phyloP scores from a whole-genome alignment of 1,284 basidiomycete genomes.

The Microbotryum intermedium region DNA sequence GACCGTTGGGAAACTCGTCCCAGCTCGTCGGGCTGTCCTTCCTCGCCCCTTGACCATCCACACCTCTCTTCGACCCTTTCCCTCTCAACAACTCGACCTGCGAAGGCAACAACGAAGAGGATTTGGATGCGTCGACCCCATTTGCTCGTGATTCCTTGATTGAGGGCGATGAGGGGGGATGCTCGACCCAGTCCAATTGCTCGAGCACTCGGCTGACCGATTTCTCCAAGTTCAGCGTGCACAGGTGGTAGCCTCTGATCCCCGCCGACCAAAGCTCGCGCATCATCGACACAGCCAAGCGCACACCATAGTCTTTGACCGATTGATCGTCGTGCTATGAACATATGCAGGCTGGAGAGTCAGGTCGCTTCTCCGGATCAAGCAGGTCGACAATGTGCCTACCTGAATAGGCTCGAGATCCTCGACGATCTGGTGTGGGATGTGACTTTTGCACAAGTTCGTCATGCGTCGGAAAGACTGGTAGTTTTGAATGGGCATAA shows the following conservation, averaged over 20 bases:
- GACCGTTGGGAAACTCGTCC: constrained; percentile 99
- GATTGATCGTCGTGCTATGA: constrained; percentile 33
- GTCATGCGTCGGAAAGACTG: constrained; percentile 92
- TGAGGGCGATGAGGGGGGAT: no score
- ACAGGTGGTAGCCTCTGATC: constrained; percentile 82
- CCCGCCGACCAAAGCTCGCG: constrained; percentile 46
- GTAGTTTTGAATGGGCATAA: constrained; percentile 97
- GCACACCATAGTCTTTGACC: constrained; percentile 42
- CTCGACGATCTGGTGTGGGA: constrained; percentile 72
- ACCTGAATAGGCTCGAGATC: constrained; percentile 79
- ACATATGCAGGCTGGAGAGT: constrained; percentile 12
- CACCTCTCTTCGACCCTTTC: no score
- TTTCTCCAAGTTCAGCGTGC: constrained; percentile 95
- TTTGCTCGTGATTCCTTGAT: no score
- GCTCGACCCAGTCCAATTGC: constrained; percentile 55
- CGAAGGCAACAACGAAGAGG: background rate
- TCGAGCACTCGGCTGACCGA: constrained; percentile 85
- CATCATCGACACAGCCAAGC: constrained; percentile 39
- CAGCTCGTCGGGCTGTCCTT: constrained; percentile 48
- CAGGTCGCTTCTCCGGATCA: constrained; percentile 29
- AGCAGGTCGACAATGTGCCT: constrained; percentile 6
- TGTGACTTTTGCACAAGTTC: constrained; percentile 70
- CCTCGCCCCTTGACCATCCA: background rate
- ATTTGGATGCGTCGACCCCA: no score
- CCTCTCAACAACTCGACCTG: background rate